A percentile compares a stretch with the other conserved stretches of the same genome.
Evolutionary conservation across 345 rosid species (phyloP).

Genomic region (Geranium rotundifolium): DNA sequence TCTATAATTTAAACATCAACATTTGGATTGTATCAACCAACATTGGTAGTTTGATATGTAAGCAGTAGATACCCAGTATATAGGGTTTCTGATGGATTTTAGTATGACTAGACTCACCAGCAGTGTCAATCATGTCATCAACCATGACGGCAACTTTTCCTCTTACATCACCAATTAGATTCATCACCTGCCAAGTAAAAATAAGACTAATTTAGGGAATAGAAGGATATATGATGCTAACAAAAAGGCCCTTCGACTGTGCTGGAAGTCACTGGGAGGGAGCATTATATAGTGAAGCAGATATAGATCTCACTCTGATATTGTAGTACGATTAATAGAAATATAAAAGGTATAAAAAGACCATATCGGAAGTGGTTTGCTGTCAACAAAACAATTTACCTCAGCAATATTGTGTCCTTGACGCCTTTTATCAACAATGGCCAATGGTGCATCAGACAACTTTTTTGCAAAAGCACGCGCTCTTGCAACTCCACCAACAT

Average conservation of each 20-base stretch:
- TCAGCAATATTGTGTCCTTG: slow-evolving; percentile 97
- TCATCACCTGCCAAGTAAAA: slow-evolving; percentile 66
- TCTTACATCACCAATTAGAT: slow-evolving; percentile 88
- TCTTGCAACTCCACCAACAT: slow-evolving; percentile 96
- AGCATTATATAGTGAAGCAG: background rate
- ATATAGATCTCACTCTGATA: background rate
- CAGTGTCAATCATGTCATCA: slow-evolving; percentile 98
- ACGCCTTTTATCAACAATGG: slow-evolving; percentile 94
- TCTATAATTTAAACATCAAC: too few relatives aligned
- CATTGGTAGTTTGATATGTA: background rate
- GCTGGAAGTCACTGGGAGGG: background rate
- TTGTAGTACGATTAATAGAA: background rate
- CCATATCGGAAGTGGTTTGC: too few relatives aligned
- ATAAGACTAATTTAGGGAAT: background rate
- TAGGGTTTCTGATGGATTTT: background rate
- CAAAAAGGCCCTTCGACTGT: background rate
- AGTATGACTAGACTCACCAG: slow-evolving; percentile 36
- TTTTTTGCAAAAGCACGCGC: slow-evolving; percentile 96
- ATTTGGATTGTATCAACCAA: too few relatives aligned
- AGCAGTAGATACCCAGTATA: background rate
- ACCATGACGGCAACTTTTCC: slow-evolving; percentile 97
- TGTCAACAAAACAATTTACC: slow-evolving; percentile 25
- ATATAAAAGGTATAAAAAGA: too few relatives aligned
- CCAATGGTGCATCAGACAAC: slow-evolving; percentile 90
- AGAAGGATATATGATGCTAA: background rate